Percentiles rank a stretch among this genome's conserved stretches.
Conservation (phyloP, 352 stramenopile species). For the Globisporangium spiculum region DNA sequence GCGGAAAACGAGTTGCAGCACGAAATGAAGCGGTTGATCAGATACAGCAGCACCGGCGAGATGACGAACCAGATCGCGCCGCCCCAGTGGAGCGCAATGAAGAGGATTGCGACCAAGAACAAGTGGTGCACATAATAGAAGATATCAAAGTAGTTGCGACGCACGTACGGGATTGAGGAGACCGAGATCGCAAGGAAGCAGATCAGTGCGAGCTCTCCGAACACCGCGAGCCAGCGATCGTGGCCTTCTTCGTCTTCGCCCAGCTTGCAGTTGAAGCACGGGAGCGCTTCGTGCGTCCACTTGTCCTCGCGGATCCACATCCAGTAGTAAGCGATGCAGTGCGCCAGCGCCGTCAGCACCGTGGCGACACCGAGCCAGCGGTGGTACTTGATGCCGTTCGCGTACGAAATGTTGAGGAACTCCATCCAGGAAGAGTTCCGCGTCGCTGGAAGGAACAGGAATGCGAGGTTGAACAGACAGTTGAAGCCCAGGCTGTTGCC, state of each 20-base stretch:
- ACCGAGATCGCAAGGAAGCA: slow-evolving; percentile 23
- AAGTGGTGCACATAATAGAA: slow-evolving; percentile 33
- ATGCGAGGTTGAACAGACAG: slow-evolving; percentile 36
- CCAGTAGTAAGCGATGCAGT: slow-evolving; percentile 23
- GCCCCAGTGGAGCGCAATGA: slow-evolving; percentile 25
- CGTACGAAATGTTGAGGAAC: slow-evolving; percentile 37
- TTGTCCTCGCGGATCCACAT: slow-evolving; percentile 20
- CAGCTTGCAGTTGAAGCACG: slow-evolving; percentile 33
- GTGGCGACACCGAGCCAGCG: slow-evolving; percentile 31
- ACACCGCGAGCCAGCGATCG: slow-evolving; percentile 23
- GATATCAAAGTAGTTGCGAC: slow-evolving; percentile 24
- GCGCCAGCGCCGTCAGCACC: slow-evolving; percentile 22
- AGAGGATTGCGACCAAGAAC: slow-evolving; percentile 23
- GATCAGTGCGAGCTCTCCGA: slow-evolving; percentile 23
- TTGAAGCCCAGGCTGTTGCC: slow-evolving; percentile 23
- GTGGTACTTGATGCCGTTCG: slow-evolving; percentile 39
- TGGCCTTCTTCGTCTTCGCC: slow-evolving; percentile 5
- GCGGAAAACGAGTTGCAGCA: slow-evolving; percentile 20
- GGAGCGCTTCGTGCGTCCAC: slow-evolving; percentile 21
- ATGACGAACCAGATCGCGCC: slow-evolving; percentile 33
- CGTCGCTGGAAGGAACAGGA: slow-evolving; percentile 33
- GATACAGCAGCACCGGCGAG: slow-evolving; percentile 31
- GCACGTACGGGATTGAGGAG: slow-evolving; percentile 31
- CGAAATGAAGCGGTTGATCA: slow-evolving; percentile 18
- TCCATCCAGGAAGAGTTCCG: slow-evolving; percentile 37